phyloP scores from a whole-genome alignment of 2,329 filamentous ascomycete genomes.

The Macrophomina pseudophaseolina region DNA sequence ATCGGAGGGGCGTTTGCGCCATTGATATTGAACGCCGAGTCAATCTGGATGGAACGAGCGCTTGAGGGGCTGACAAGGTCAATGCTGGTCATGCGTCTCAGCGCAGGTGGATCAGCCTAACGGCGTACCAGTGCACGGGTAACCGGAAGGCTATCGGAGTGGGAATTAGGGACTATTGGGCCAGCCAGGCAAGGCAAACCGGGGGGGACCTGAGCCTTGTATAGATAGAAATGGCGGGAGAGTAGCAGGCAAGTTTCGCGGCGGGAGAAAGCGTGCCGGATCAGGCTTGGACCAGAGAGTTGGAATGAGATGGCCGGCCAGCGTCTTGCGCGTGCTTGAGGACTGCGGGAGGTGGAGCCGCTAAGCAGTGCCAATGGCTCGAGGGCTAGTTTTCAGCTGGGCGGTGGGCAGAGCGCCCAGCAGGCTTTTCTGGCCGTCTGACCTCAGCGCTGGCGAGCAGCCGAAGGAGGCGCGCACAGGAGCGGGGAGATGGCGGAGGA shows the following conservation, averaged over 20 bases:
- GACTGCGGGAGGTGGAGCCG: conserved; percentile 17
- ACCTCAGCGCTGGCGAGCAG: not conserved
- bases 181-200: not conserved
- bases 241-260: conserved; percentile 4
- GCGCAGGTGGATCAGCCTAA: not conserved
- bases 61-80: conserved; percentile 6
- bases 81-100: conserved; percentile 15
- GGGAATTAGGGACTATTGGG: not conserved
- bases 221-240: conserved; percentile 17
- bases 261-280: conserved; percentile 8
- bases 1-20: conserved; percentile 12
- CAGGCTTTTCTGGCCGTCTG: not conserved
- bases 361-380: not conserved
- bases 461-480: not conserved
- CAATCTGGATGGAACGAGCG: conserved; percentile 18
- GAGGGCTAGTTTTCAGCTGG: not conserved
- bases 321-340: conserved; percentile 15
- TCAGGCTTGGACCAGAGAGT: not conserved
- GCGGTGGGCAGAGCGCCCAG: not conserved
- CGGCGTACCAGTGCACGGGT: not conserved
- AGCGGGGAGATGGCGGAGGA: not conserved
- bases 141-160: not conserved
- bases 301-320: conserved; percentile 20
- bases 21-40: conserved; percentile 6
- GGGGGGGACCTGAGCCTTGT: conserved; percentile 5